phyloP scores from a whole-genome alignment of 2,329 filamentous ascomycete species.

The Dothistroma septosporum region DNA sequence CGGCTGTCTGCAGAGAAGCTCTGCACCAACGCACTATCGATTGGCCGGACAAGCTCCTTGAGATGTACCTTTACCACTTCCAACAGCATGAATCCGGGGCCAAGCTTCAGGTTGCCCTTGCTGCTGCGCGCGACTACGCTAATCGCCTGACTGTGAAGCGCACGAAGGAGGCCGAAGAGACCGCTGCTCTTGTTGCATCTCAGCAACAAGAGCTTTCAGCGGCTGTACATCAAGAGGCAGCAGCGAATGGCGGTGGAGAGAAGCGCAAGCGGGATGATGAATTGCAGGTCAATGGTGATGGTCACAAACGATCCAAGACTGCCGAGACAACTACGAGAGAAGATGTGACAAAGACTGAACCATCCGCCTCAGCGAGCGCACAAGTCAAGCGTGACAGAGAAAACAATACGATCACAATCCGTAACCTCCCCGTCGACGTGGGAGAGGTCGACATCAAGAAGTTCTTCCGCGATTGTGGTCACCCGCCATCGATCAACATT shows the following conservation, averaged over 20 bases:
- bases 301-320: slow-evolving; percentile 63
- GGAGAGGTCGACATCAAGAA: slow-evolving; percentile 72
- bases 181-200: slow-evolving; percentile 49
- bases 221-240: slow-evolving; percentile 11
- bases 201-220: slow-evolving; percentile 33
- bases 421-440: slow-evolving; percentile 66
- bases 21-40: slow-evolving; percentile 61
- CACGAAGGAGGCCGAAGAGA: slow-evolving; percentile 64
- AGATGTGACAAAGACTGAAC: slow-evolving; percentile 26
- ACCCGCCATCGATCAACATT: slow-evolving; percentile 71
- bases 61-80: slow-evolving; percentile 73
- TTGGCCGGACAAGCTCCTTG: slow-evolving; percentile 71
- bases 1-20: slow-evolving; percentile 70
- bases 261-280: slow-evolving; percentile 74
- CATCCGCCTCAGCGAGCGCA: slow-evolving; percentile 33
- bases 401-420: slow-evolving; percentile 78
- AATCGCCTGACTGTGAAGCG: slow-evolving; percentile 62
- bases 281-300: slow-evolving; percentile 45
- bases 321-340: slow-evolving; percentile 28
- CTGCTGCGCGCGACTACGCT: slow-evolving; percentile 66
- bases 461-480: slow-evolving; percentile 88
- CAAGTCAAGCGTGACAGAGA: slow-evolving; percentile 77
- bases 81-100: slow-evolving; percentile 83
- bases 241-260: slow-evolving; percentile 22
- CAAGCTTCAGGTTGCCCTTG: slow-evolving; percentile 67